Percentiles rank a stretch among this genome's conserved stretches.
Conservation (phyloP, 352 stramenopile genomes). For the Albugo candida region DNA sequence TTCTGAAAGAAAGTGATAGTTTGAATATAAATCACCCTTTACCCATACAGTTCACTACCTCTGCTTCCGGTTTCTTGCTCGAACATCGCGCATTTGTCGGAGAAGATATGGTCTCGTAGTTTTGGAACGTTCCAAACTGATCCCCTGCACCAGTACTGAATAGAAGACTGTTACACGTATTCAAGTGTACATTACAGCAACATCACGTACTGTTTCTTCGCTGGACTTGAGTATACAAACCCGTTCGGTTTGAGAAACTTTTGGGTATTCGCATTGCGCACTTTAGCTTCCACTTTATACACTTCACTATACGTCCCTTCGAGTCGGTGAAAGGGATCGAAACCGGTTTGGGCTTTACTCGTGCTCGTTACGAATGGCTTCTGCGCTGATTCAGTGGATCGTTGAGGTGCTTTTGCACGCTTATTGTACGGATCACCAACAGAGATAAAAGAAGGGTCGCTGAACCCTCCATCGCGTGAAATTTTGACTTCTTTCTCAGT, state of each 20-base stretch:
- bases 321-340: conserved; percentile 29
- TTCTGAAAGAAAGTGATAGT: conserved; percentile 10
- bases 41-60: not conserved
- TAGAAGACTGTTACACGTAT: not conserved
- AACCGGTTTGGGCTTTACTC: conserved; percentile 31
- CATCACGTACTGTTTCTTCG: conserved; percentile 27
- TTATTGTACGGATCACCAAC: conserved; percentile 39
- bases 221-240: conserved; percentile 36
- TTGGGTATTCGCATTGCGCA: conserved; percentile 49
- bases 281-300: conserved; percentile 50
- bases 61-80: conserved; percentile 17
- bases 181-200: not conserved
- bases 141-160: conserved; percentile 34
- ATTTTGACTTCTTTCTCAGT: conserved; percentile 9
- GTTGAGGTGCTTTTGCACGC: conserved; percentile 19
- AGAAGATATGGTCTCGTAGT: conserved; percentile 12
- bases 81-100: too few relatives aligned
- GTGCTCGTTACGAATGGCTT: conserved; percentile 62
- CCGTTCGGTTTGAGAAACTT: conserved; percentile 46
- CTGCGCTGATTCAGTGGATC: conserved; percentile 25
- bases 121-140: conserved; percentile 48
- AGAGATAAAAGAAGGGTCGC: conserved; percentile 38
- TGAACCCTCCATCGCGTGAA: conserved; percentile 55
- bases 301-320: conserved; percentile 35
- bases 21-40: too few relatives aligned